Conservation (phyloP, 176 grass and related monocot species). For the Tillandsia leiboldiana region DNA sequence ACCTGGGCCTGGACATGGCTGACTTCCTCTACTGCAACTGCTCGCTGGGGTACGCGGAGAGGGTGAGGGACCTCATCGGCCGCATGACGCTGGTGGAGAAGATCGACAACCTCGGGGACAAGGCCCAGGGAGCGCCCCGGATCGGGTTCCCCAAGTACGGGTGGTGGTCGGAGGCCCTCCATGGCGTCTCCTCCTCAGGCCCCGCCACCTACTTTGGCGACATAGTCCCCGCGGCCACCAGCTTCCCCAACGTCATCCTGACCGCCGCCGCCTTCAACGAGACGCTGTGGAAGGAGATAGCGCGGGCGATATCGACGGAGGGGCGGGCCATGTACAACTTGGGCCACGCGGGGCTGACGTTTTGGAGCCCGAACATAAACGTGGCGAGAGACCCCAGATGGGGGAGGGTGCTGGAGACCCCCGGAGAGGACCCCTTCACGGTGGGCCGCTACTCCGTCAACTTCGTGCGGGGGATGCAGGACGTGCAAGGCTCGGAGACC, state of each 20-base stretch:
- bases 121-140: slow-evolving; percentile 18
- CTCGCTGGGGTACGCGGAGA: slow-evolving; percentile 8
- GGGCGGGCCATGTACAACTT: slow-evolving; percentile 21
- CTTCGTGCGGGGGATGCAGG: slow-evolving; percentile 63
- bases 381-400: slow-evolving; percentile 66
- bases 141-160: slow-evolving; percentile 53
- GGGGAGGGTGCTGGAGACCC: slow-evolving; percentile 77
- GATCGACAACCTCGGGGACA: slow-evolving; percentile 41
- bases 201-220: slow-evolving; percentile 22
- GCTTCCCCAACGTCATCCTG: slow-evolving; percentile 71
- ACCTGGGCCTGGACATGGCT: too few relatives aligned
- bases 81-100: slow-evolving; percentile 55
- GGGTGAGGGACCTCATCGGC: slow-evolving; percentile 47
- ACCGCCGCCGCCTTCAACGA: slow-evolving; percentile 68
- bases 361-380: slow-evolving; percentile 76
- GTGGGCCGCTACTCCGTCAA: slow-evolving; percentile 40
- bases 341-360: slow-evolving; percentile 56
- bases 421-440: slow-evolving; percentile 56
- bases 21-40: slow-evolving; percentile 34
- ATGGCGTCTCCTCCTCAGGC: slow-evolving; percentile 48
- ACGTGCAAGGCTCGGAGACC: neutral
- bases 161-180: slow-evolving; percentile 81
- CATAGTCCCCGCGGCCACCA: slow-evolving; percentile 34
- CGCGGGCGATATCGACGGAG: slow-evolving; percentile 10
- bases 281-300: slow-evolving; percentile 57